Evolutionary conservation across 2,329 filamentous ascomycete species (phyloP).

Genomic region (Hypoxylon rubiginosum): DNA sequence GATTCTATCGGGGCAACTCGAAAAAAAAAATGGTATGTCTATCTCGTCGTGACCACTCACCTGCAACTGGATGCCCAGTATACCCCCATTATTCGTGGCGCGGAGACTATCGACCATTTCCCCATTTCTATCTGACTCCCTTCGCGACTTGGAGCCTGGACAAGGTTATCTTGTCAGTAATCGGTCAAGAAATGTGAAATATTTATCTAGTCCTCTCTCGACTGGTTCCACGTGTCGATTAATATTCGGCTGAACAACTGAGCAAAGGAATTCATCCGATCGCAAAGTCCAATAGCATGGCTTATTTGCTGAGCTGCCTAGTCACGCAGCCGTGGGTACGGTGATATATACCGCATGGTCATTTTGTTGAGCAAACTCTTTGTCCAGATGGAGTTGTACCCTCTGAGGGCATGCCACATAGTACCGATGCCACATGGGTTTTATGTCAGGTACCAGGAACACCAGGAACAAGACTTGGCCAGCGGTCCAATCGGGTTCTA

Average conservation of each 20-base stretch:
- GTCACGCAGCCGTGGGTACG: slow-evolving; percentile 25
- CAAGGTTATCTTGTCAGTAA: slow-evolving; percentile 45
- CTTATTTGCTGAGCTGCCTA: slow-evolving; percentile 19
- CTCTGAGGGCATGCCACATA: slow-evolving; percentile 38
- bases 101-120: slow-evolving; percentile 25
- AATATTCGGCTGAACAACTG: slow-evolving; percentile 24
- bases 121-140: slow-evolving; percentile 55
- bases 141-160: slow-evolving; percentile 59
- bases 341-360: slow-evolving; percentile 34
- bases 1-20: slow-evolving; percentile 6
- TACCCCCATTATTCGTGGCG: slow-evolving; percentile 3
- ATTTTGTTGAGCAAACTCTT: slow-evolving; percentile 19
- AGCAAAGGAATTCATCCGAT: slow-evolving; percentile 29
- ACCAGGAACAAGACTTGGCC: slow-evolving; percentile 20
- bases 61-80: slow-evolving; percentile 10
- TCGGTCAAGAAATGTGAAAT: slow-evolving; percentile 33
- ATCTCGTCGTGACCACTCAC: slow-evolving; percentile 17
- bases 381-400: slow-evolving; percentile 19
- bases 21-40: slow-evolving; percentile 18
- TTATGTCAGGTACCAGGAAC: slow-evolving; percentile 48
- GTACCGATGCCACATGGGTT: slow-evolving; percentile 40
- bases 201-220: slow-evolving; percentile 16
- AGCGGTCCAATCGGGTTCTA: slow-evolving; percentile 41
- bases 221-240: slow-evolving; percentile 43
- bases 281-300: slow-evolving; percentile 17